A percentile compares a stretch with the other conserved stretches of the same genome.
These are phyloP conservation scores for Breviolum minutum DNA, from an alignment of 73 alveolate species.

Conservation along the genomic window DNA sequence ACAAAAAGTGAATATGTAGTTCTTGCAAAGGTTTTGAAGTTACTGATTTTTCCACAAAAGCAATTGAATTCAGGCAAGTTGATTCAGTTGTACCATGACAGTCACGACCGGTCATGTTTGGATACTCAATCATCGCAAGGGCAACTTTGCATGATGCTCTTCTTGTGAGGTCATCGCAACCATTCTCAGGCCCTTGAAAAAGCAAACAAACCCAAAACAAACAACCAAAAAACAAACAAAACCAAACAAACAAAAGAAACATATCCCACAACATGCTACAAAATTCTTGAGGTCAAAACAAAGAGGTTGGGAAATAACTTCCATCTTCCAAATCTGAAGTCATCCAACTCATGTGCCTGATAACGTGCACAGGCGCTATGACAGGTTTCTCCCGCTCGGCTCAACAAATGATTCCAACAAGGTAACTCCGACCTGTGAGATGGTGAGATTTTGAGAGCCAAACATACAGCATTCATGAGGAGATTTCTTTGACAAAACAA, in stretches of 20 bases:
- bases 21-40: neutral
- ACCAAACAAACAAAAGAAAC: too few species aligned
- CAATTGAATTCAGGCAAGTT: neutral
- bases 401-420: constrained; percentile 54
- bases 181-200: too few species aligned
- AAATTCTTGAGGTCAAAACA: neutral
- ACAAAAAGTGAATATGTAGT: too few species aligned
- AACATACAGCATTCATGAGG: neutral
- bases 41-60: neutral
- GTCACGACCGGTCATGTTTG: too few species aligned
- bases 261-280: too few species aligned
- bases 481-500: neutral
- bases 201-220: too few species aligned
- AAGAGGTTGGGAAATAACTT: neutral
- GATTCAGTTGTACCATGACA: too few species aligned
- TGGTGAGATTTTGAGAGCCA: neutral
- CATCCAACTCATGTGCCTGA: constrained; percentile 14
- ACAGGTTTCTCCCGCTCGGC: constrained; percentile 40
- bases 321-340: neutral
- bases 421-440: constrained; percentile 39
- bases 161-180: too few species aligned
- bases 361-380: constrained; percentile 46
- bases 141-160: too few species aligned
- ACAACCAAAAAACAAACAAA: too few species aligned
- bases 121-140: too few species aligned